Evolutionary conservation across 192 early-diverging fungal species (phyloP).

Genomic region (Geranomyces variabilis): DNA sequence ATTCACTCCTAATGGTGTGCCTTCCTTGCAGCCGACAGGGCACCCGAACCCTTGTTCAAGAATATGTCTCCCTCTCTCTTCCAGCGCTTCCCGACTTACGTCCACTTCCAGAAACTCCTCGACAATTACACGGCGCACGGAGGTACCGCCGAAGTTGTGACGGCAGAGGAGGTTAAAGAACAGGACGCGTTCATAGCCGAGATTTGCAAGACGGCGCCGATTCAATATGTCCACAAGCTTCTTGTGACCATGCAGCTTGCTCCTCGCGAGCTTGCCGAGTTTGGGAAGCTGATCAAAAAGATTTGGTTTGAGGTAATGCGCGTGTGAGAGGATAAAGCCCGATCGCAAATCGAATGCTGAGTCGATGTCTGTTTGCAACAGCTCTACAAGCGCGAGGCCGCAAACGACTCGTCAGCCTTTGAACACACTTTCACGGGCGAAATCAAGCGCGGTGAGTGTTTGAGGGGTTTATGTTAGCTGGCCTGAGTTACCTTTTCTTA

Average conservation of each 20-base stretch:
- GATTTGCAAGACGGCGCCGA: conserved; percentile 27
- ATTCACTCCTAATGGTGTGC: background rate
- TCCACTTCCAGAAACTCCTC: conserved; percentile 28
- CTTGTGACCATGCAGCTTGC: conserved; percentile 23
- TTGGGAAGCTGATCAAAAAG: conserved; percentile 21
- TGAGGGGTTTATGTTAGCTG: too few species aligned
- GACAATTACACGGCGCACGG: conserved; percentile 34
- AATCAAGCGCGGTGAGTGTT: conserved; percentile 4
- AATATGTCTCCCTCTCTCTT: conserved; percentile 16
- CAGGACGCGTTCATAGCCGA: conserved; percentile 33
- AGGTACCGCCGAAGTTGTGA: conserved; percentile 29
- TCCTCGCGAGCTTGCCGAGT: conserved; percentile 14
- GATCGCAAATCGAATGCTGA: background rate
- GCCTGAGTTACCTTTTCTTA: too few species aligned
- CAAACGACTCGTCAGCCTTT: conserved; percentile 42
- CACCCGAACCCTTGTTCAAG: conserved; percentile 39
- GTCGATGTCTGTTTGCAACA: background rate
- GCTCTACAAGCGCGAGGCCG: conserved; percentile 35
- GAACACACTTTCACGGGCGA: conserved; percentile 48
- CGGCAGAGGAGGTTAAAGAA: conserved; percentile 23
- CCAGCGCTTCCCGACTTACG: conserved; percentile 31
- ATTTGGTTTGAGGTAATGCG: conserved; percentile 38
- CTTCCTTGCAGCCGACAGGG: conserved; percentile 28
- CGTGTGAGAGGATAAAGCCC: background rate
- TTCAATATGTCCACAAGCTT: conserved; percentile 37